phyloP scores from a whole-genome alignment of 139 green algal species.

The Chlamydomonas urium region DNA sequence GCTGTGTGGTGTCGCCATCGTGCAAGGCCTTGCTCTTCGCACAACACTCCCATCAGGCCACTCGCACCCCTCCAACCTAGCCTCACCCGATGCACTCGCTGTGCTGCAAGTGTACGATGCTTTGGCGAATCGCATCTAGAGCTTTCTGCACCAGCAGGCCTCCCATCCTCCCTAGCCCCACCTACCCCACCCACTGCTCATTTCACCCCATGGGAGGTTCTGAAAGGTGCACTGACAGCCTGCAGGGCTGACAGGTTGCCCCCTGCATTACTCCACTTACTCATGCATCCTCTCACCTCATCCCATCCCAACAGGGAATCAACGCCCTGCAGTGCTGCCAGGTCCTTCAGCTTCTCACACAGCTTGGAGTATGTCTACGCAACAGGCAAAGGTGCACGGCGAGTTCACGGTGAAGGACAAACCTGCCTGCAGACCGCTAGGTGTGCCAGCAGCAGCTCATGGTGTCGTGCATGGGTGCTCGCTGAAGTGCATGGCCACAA shows the following conservation, averaged over 20 bases:
- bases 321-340: constrained; percentile 58
- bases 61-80: not conserved
- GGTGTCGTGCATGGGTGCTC: too few relatives aligned
- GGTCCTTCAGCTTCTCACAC: constrained; percentile 64
- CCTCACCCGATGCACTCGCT: not conserved
- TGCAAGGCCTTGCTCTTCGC: not conserved
- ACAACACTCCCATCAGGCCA: not conserved
- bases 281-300: constrained; percentile 41
- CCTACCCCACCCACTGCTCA: not conserved
- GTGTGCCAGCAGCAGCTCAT: too few relatives aligned
- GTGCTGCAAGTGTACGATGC: not conserved
- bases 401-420: too few relatives aligned
- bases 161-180: too few relatives aligned
- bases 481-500: too few relatives aligned
- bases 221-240: not conserved
- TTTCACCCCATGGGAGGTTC: not conserved
- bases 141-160: too few relatives aligned
- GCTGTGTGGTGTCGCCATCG: not conserved
- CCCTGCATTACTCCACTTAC: too few relatives aligned
- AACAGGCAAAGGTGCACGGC: too few relatives aligned
- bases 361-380: constrained; percentile 55
- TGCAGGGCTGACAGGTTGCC: not conserved
- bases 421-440: too few relatives aligned
- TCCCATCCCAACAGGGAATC: constrained; percentile 69
- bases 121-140: not conserved